Percentiles rank a stretch among this genome's conserved stretches.
These are phyloP conservation scores for Phytophthora sansomeana DNA, from an alignment of 352 stramenopile genomes.

Conservation along the genomic window DNA sequence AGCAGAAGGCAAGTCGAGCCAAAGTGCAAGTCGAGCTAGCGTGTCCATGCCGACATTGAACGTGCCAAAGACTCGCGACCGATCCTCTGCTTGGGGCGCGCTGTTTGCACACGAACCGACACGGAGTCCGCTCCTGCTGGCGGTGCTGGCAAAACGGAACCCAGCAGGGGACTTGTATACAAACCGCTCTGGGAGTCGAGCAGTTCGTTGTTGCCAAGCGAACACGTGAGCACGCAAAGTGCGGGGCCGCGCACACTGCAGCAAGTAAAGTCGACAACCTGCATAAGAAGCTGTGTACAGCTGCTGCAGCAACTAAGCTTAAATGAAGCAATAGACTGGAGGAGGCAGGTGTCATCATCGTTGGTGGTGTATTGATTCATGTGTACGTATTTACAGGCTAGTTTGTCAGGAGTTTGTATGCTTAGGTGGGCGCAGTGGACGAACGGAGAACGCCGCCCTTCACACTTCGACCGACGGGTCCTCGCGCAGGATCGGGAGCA, in stretches of 20 bases:
- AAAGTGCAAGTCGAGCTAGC: slow-evolving; percentile 16
- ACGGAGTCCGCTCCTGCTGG: too few species aligned
- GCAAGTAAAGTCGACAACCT: too few species aligned
- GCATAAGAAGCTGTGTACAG: too few species aligned
- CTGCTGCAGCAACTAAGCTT: too few species aligned
- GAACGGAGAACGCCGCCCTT: background rate
- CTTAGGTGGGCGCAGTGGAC: too few species aligned
- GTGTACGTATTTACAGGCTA: slow-evolving; percentile 30
- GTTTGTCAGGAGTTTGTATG: slow-evolving; percentile 26
- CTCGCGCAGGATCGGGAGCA: slow-evolving; percentile 31
- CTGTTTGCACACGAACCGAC: slow-evolving; percentile 23
- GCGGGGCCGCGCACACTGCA: too few species aligned
- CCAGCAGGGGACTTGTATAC: too few species aligned
- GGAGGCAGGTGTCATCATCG: slow-evolving; percentile 2
- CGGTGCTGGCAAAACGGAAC: too few species aligned
- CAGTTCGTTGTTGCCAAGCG: too few species aligned
- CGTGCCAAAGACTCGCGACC: slow-evolving; percentile 11
- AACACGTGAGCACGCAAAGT: too few species aligned
- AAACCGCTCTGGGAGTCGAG: too few species aligned
- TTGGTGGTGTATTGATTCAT: slow-evolving; percentile 22
- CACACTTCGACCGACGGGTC: slow-evolving; percentile 23
- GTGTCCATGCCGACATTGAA: slow-evolving; percentile 31
- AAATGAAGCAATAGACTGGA: too few species aligned
- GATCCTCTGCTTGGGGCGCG: background rate
- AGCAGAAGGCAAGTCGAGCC: slow-evolving; percentile 7